phyloP scores from a whole-genome alignment of 2,329 filamentous ascomycete genomes.

The Cercospora sp. region DNA sequence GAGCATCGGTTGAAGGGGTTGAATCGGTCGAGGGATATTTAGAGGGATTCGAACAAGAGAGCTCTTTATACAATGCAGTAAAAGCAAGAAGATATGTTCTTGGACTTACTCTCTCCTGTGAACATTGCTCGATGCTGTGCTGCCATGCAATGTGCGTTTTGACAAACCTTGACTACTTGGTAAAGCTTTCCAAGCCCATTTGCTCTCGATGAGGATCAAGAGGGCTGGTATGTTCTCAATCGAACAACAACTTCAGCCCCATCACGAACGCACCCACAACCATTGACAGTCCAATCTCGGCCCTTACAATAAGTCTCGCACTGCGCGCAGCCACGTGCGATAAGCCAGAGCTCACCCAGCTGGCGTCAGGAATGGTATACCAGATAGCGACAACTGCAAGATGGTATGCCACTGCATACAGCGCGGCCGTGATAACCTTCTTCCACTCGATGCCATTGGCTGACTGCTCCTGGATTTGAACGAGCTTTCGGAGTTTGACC shows the following conservation, averaged over 20 bases:
- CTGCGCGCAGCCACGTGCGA: not conserved
- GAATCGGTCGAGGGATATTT: conserved; percentile 25
- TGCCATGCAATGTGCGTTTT: not conserved
- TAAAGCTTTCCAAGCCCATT: not conserved
- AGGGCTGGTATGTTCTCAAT: not conserved
- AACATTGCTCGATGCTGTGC: not conserved
- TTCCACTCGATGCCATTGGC: not conserved
- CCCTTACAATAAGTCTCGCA: not conserved
- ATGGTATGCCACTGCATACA: not conserved
- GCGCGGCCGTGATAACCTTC: not conserved
- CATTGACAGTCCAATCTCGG: not conserved
- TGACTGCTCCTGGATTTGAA: not conserved
- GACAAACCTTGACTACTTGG: not conserved
- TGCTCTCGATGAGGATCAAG: not conserved
- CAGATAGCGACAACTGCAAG: not conserved
- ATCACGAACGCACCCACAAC: not conserved
- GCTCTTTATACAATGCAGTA: not conserved
- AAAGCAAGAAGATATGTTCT: not conserved
- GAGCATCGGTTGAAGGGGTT: conserved; percentile 34
- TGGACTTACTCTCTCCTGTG: not conserved
- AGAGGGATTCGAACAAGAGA: not conserved
- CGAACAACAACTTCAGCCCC: not conserved
- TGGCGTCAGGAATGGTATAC: conserved; percentile 4
- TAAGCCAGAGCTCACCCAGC: not conserved
- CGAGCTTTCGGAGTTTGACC: not conserved